A percentile compares a stretch with the other conserved stretches of the same genome.
Evolutionary conservation across 1,139 yeast species (phyloP).

Genomic region (Candida buenavistaensis): DNA sequence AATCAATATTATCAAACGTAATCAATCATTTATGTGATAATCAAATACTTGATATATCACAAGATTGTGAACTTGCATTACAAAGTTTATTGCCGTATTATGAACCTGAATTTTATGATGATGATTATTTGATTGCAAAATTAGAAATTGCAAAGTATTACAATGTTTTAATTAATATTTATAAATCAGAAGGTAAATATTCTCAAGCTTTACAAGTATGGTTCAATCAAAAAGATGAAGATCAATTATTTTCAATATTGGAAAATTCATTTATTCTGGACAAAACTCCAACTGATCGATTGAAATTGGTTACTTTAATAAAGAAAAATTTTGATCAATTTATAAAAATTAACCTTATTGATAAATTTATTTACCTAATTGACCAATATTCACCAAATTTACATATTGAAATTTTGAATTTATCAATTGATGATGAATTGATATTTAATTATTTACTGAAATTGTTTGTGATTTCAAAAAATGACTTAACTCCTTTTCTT

Average conservation of each 20-base stretch:
- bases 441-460: slow-evolving; percentile 30
- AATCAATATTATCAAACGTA: slow-evolving; percentile 49
- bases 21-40: slow-evolving; percentile 53
- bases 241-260: slow-evolving; percentile 28
- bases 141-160: slow-evolving; percentile 55
- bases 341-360: slow-evolving; percentile 30
- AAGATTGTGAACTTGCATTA: slow-evolving; percentile 72
- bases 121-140: slow-evolving; percentile 46
- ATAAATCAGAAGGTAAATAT: slow-evolving; percentile 52
- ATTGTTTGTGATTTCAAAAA: slow-evolving; percentile 17
- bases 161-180: slow-evolving; percentile 58
- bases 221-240: slow-evolving; percentile 22
- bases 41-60: slow-evolving; percentile 34
- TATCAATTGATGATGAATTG: slow-evolving; percentile 18
- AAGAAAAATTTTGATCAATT: slow-evolving; percentile 37
- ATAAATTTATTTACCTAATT: slow-evolving; percentile 35
- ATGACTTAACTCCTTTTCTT: slow-evolving; percentile 16
- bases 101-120: slow-evolving; percentile 49
- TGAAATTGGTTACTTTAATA: slow-evolving; percentile 34
- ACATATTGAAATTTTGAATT: slow-evolving; percentile 36
- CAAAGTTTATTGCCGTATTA: slow-evolving; percentile 65
- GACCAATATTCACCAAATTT: slow-evolving; percentile 36
- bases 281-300: slow-evolving; percentile 29
- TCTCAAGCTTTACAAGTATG: slow-evolving; percentile 48
- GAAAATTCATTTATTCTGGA: slow-evolving; percentile 39